Evolutionary conservation across 2,329 filamentous ascomycete species (phyloP).

Genomic region (Aspergillus neoniger): DNA sequence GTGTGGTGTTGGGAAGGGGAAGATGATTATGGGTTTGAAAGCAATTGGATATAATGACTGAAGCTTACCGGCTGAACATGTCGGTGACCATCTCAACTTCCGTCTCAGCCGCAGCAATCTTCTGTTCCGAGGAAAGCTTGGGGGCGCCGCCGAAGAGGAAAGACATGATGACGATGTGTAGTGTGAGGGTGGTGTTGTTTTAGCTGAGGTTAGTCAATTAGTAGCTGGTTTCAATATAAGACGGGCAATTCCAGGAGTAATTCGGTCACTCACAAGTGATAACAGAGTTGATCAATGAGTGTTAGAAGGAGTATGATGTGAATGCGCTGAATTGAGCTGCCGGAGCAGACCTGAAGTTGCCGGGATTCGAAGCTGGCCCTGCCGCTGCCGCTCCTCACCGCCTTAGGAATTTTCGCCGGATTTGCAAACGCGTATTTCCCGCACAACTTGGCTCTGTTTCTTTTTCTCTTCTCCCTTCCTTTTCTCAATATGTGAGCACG

Average conservation of each 20-base stretch:
- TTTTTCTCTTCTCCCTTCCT: constrained; percentile 16
- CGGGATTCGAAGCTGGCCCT: constrained; percentile 10
- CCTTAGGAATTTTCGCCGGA: constrained; percentile 20
- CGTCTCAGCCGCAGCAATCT: constrained; percentile 92
- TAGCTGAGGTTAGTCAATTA: background rate
- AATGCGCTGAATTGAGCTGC: constrained; percentile 4
- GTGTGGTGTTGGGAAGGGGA: background rate
- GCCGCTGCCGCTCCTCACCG: constrained; percentile 14
- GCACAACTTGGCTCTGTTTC: constrained; percentile 14
- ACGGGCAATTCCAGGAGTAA: background rate
- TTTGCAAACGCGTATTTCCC: constrained; percentile 12
- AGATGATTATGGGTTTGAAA: background rate
- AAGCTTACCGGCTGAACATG: constrained; percentile 89
- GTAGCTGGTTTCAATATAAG: background rate
- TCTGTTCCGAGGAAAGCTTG: constrained; percentile 92
- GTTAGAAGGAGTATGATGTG: background rate
- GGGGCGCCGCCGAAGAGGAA: constrained; percentile 72
- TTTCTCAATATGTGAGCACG: constrained; percentile 28
- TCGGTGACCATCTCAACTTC: constrained; percentile 98
- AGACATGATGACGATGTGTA: constrained; percentile 58
- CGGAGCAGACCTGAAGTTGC: constrained; percentile 18
- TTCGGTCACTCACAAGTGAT: background rate
- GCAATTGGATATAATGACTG: background rate
- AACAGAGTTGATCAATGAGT: background rate
- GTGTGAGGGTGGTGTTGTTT: background rate